These are phyloP conservation scores for Lyophyllum atratum DNA, from an alignment of 768 basidiomycete genomes.

Conservation along the genomic window DNA sequence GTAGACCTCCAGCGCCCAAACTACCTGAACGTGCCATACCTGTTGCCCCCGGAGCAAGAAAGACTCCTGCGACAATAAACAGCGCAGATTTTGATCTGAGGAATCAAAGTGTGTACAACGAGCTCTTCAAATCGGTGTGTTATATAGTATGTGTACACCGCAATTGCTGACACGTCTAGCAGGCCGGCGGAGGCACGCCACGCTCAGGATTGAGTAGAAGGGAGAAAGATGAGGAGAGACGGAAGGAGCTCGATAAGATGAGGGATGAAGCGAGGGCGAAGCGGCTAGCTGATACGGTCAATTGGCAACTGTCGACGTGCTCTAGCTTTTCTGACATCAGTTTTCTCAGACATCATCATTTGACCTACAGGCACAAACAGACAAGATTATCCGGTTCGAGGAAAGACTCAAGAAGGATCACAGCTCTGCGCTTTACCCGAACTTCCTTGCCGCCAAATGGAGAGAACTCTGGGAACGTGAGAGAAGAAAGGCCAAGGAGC, in stretches of 20 bases:
- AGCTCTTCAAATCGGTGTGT: conserved; percentile 60
- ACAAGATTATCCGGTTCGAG: conserved; percentile 66
- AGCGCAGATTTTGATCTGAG: conserved; percentile 64
- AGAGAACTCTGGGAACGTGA: conserved; percentile 53
- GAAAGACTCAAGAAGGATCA: conserved; percentile 49
- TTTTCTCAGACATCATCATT: conserved; percentile 45
- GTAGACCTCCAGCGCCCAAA: conserved; percentile 28
- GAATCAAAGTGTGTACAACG: conserved; percentile 62
- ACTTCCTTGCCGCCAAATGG: conserved; percentile 60
- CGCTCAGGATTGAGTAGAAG: conserved; percentile 46
- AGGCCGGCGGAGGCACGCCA: conserved; percentile 47
- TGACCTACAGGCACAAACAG: conserved; percentile 58
- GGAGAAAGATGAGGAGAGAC: conserved; percentile 65
- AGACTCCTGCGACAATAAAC: conserved; percentile 44
- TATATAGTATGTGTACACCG: neutral
- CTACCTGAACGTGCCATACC: conserved; percentile 29
- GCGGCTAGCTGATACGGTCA: conserved; percentile 55
- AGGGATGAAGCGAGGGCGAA: conserved; percentile 68
- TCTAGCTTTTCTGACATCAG: neutral
- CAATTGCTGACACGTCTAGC: neutral
- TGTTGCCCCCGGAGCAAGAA: conserved; percentile 25
- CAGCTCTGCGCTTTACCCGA: conserved; percentile 62
- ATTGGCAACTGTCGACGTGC: conserved; percentile 17
- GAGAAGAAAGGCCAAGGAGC: conserved; percentile 32
- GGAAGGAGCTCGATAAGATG: conserved; percentile 67